Base-by-base conservation (phyloP, 2,329 filamentous ascomycete species). In the Rachicladosporium sp. region DNA sequence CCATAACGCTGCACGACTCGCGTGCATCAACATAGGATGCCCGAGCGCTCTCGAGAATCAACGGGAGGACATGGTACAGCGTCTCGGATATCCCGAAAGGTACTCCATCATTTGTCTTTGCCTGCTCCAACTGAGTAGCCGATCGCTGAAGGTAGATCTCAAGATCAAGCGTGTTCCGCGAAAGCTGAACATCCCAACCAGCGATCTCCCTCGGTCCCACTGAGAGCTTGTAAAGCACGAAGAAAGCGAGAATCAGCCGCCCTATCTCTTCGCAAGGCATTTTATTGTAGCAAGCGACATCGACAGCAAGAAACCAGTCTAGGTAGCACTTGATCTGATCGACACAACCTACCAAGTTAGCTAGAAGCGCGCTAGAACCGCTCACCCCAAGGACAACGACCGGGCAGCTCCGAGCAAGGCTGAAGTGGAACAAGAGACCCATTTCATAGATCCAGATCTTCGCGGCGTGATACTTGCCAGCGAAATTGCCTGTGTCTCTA, bases 41-140 rank as follows among this genome's bases (percentile, higher is more conserved):
- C 12, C 33, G 36, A 10, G 34, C 34, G 33, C 39, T 37, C 15
- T 37, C 29, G 33, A 41, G 39, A 9, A 41, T 31, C 10, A 29
- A 34, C 10, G 39, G 39, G 10, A 41, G 12, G n/a, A 40, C 31
- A n/a, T 35, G 23, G 38, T 29, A 40, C 5, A 40, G 31, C n/a
- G 15, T 29, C 7, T 35, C 33, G 9, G 15, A 35, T 23, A 5
- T 10, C n/a, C 19, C 19, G n/a, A n/a, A 11, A 8, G 19, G n/a
- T 19, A 15, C 15, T 27, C 23, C 23, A 8, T 27, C 7, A 8
- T 8, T 8, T 27, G 23, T 6, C 7, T 7, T 27, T 27, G 23
- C 23, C 23, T 27, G 23, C 23, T 19, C 15, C 15, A 19, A 19
- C 10, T 13, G 33, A 13, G 10, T 21, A 21, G 13, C 13, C 10